Conservation (phyloP, 768 basidiomycete species). For the Serendipita indica region DNA sequence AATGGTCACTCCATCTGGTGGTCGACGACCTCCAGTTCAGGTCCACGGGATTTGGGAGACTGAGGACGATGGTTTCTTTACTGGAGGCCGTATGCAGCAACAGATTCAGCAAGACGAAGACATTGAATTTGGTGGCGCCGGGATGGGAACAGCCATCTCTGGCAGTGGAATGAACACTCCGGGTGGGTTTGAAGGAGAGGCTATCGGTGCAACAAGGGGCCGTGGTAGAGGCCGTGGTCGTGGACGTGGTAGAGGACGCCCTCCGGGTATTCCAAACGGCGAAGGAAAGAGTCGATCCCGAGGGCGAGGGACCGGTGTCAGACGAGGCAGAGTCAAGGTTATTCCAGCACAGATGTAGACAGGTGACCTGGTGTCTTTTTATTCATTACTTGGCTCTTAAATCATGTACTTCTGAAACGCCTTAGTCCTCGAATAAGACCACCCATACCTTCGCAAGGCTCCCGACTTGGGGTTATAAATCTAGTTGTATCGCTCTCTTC, state of each 20-base stretch:
- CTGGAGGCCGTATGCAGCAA: slow-evolving; percentile 3
- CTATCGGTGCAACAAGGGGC: background rate
- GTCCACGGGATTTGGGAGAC: slow-evolving; percentile 5
- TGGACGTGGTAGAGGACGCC: background rate
- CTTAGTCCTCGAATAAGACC: too few relatives aligned
- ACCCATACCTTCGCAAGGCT: too few relatives aligned
- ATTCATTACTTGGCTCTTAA: too few relatives aligned
- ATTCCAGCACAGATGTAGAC: too few relatives aligned
- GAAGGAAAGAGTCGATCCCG: background rate
- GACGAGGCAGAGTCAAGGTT: slow-evolving; percentile 4
- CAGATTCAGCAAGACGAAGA: background rate
- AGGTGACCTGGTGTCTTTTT: too few relatives aligned
- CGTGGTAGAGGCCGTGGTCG: background rate
- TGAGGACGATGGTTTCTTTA: slow-evolving; percentile 8
- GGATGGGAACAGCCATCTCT: background rate
- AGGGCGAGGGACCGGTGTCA: background rate
- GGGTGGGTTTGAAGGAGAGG: background rate
- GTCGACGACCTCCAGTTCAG: background rate
- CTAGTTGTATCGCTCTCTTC: too few relatives aligned
- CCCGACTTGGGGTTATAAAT: too few relatives aligned
- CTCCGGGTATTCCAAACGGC: background rate
- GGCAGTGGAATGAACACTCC: background rate
- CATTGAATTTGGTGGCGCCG: slow-evolving; percentile 1
- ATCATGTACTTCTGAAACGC: too few relatives aligned
- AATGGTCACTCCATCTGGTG: slow-evolving; percentile 4